A percentile compares a stretch with the other conserved stretches of the same genome.
Conservation (phyloP, 192 early-diverging fungal genomes). For the Backusella mclennaniae region DNA sequence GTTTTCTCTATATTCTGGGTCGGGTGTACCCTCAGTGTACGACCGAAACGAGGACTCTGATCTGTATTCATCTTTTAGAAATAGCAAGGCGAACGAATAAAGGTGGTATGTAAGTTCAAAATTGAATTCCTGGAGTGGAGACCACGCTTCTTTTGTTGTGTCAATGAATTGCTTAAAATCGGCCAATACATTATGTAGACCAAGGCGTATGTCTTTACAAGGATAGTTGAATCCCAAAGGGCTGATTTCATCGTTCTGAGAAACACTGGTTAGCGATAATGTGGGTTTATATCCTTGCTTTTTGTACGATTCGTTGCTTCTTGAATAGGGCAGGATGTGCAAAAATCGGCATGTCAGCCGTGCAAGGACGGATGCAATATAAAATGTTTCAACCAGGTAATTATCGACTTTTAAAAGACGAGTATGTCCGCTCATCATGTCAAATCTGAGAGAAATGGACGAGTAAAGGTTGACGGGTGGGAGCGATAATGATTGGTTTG, state of each 20-base stretch:
- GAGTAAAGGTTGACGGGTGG: not conserved
- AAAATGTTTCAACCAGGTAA: slow-evolving; percentile 15
- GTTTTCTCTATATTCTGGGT: not conserved
- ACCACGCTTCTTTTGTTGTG: not conserved
- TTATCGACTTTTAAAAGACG: slow-evolving; percentile 5
- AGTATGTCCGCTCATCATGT: slow-evolving; percentile 4
- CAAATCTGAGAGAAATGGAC: slow-evolving; percentile 18
- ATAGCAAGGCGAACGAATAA: not conserved
- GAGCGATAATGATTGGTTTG: not conserved
- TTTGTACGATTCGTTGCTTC: not conserved
- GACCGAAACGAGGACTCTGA: not conserved
- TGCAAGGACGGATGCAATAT: not conserved
- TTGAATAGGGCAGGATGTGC: not conserved
- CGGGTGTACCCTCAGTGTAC: not conserved
- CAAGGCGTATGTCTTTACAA: not conserved
- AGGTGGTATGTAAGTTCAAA: not conserved
- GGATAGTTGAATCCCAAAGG: not conserved
- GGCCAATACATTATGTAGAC: not conserved
- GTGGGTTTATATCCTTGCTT: not conserved
- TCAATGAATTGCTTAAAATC: not conserved
- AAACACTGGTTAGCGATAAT: not conserved
- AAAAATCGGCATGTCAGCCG: not conserved
- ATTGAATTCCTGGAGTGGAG: not conserved
- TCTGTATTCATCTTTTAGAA: not conserved
- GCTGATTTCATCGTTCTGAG: not conserved